Evolutionary conservation across 1,284 basidiomycete species (phyloP), one percentile per base, ranked within the genome.

Genomic region (Rhodotorula sp.): DNA sequence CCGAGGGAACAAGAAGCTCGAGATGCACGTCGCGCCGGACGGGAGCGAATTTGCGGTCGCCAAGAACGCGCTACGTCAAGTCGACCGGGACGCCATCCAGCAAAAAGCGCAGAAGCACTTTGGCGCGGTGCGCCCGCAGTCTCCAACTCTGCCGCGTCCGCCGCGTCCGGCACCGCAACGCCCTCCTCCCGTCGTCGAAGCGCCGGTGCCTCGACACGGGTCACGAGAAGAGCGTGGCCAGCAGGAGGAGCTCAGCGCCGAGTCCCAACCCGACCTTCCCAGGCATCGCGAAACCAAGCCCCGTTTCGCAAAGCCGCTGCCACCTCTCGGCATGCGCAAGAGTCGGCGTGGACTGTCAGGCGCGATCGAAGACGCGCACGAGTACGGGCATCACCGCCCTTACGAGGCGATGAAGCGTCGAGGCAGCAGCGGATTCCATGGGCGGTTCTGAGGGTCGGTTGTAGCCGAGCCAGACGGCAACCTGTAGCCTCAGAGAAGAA

Each of bases 31-130:
- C 53, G 53, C 53, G 8, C 53, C 53, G 53, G 53, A 54, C 53
- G 53, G 53, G 53, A 54, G n/a, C 53, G 53, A 54, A 4, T 54
- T 54, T 6, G 53, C 53, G 22, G 53, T 54, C 53, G 53, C 53
- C 14, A 54, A 54, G 53, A 26, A 54, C 29, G n/a, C n/a, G 12
- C 26, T 54, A 0, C 53, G 53, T 4, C 24, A 54, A 29, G 53
- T 54, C 26, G n/a, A 54, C 26, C 53, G 53, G 4, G 15, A 26
- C n/a, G 29, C 26, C n/a, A 26, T 30, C 1, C 26, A 54, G 53
- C 53, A 18, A 12, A 54, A 29, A 26, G 53, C 26, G 53, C 53
- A 54, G 29, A n/a, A 54, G n/a, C 26, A 54, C 26, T 54, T 29
- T 54, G 53, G n/a, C 26, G 53, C 48, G 48, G 20, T 7, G 48